Conservation (phyloP, 495 filamentous ascomycete genomes). For the Neurospora intermedia region DNA sequence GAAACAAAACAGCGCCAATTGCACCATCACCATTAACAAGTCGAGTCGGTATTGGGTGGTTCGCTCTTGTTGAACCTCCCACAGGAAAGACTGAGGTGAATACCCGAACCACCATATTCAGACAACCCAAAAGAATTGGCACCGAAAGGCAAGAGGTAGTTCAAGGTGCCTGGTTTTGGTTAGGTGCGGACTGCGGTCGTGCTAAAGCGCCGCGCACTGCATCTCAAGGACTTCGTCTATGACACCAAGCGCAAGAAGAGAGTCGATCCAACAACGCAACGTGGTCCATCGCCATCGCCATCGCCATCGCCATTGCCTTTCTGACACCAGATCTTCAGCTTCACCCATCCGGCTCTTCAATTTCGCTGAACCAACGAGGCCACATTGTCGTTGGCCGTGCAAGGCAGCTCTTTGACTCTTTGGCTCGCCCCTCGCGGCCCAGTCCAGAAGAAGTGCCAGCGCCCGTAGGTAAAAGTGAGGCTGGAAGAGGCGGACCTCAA, state of each 20-base stretch:
- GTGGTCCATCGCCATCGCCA: not conserved
- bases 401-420: constrained; percentile 58
- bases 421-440: constrained; percentile 12
- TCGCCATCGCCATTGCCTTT: not conserved
- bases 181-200: not conserved
- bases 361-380: constrained; percentile 54
- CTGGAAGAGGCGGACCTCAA: not conserved
- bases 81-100: not conserved
- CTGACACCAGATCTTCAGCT: not conserved
- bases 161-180: not conserved
- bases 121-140: not conserved
- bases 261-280: not conserved
- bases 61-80: not conserved
- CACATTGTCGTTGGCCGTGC: constrained; percentile 43
- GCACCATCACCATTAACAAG: not conserved
- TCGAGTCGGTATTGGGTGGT: not conserved
- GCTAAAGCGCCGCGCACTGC: not conserved
- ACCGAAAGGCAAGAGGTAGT: not conserved
- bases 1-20: not conserved
- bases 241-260: not conserved
- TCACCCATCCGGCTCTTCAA: constrained; percentile 41
- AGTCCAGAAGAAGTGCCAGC: not conserved
- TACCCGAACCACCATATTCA: not conserved
- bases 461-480: not conserved
- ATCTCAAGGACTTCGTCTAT: not conserved